Evolutionary conservation across 1,284 basidiomycete genomes (phyloP).

Genomic region (Exobasidium rhododendri): DNA sequence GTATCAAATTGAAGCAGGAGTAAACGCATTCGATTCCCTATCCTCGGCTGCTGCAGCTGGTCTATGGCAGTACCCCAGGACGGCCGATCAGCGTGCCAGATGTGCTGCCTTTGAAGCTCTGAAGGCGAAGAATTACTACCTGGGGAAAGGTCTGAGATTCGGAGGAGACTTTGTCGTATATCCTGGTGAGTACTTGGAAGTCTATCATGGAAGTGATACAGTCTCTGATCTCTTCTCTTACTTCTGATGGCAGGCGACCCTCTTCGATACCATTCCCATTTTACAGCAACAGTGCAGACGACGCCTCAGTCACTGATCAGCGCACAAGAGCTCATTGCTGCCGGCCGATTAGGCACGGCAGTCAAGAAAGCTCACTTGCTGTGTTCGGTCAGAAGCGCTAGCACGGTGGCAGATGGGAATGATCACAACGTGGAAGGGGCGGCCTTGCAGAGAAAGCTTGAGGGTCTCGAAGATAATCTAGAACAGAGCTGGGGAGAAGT

Average conservation of each 20-base stretch:
- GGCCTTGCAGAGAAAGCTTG: constrained; percentile 2
- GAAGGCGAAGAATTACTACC: constrained; percentile 75
- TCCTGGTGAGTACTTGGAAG: constrained; percentile 77
- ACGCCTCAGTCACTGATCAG: constrained; percentile 64
- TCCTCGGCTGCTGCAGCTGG: constrained; percentile 65
- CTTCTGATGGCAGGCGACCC: constrained; percentile 66
- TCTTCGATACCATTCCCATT: constrained; percentile 93
- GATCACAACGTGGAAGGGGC: neutral
- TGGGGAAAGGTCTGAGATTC: constrained; percentile 85
- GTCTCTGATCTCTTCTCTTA: neutral
- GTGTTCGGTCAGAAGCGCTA: constrained; percentile 60
- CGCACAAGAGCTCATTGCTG: constrained; percentile 90
- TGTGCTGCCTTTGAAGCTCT: constrained; percentile 76
- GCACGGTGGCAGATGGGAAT: neutral
- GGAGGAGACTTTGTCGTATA: constrained; percentile 95
- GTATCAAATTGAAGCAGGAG: constrained; percentile 21
- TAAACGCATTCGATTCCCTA: constrained; percentile 59
- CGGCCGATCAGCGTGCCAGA: constrained; percentile 66
- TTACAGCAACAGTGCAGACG: constrained; percentile 65
- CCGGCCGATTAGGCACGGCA: constrained; percentile 89
- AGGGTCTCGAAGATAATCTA: constrained; percentile 4
- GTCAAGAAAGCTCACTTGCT: constrained; percentile 95
- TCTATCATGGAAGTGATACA: neutral
- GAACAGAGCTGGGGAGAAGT: constrained; percentile 26
- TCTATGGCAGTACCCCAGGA: constrained; percentile 73